Evolutionary conservation across 2,329 filamentous ascomycete genomes (phyloP), one percentile per base, ranked within the genome.

Genomic region (Penicillium brasilianum): DNA sequence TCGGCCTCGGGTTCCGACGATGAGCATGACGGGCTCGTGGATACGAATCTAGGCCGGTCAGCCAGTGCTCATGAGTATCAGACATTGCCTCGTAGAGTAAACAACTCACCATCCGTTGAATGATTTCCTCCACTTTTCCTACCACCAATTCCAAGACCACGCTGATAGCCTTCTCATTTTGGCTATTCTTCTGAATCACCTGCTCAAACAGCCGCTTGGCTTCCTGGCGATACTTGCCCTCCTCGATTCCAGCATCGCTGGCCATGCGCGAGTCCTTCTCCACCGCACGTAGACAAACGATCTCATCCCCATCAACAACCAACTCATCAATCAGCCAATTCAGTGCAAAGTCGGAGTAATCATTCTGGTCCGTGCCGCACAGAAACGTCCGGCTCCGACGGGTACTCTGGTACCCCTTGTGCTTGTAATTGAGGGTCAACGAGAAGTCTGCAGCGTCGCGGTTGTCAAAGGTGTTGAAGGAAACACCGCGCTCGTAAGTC

Each of bases 251-350:
- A 11, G 79, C 77, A 62, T 88, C 87, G 59, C 82, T 85, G 41
- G 86, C 85, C 64, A 90, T 85, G 55, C 89, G 90, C 55, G 88
- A 85, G 65, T 94, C 91, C 73, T 91, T 93, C 72, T 97, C 93
- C 46, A 96, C 86, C 2, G 96, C 93, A 55, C 92, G 86, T 52
- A 97, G 85, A 77, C 93, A 97, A 9, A 97, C 90, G 59, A 97
- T 89, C 77, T 97, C 92, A 73, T 97, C 93, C 18, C 93, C 93
- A 71, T 97, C 93, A 70, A 97, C 93, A 43, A 97, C 92, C 58
- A 97, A 84, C 78, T 96, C 92, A 70, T 96, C 92, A 41, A 97
- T 86, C 54, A 97, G 84, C 93, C 93, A 97, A 76, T 96, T 91
- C 18, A 97, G 82, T 16, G 93, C 93, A 77, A 94, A 95, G 64